A percentile compares a stretch with the other conserved stretches of the same genome.
These are phyloP conservation scores for Candida berthetii DNA, from an alignment of 805 yeast species.

Conservation along the genomic window DNA sequence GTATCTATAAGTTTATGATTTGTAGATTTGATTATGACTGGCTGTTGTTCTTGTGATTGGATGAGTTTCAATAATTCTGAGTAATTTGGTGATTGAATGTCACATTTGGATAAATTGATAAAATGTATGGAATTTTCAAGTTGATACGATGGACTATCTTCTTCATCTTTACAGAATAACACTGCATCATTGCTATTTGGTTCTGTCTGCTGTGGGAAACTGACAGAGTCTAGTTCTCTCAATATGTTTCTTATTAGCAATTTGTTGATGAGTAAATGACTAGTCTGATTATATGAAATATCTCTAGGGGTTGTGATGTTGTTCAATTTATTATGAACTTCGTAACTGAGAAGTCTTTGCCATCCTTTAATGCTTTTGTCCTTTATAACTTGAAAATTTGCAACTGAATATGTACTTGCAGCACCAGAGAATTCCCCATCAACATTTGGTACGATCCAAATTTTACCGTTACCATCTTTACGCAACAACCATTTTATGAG, in stretches of 20 bases:
- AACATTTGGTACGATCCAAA: slow-evolving; percentile 9
- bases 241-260: slow-evolving; percentile 6
- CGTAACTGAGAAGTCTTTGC: slow-evolving; percentile 9
- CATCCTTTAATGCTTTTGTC: slow-evolving; percentile 1
- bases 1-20: slow-evolving; percentile 4
- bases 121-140: not conserved
- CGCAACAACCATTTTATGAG: slow-evolving; percentile 22
- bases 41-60: not conserved
- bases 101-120: slow-evolving; percentile 1
- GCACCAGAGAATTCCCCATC: slow-evolving; percentile 2
- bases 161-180: not conserved
- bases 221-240: not conserved
- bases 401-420: slow-evolving; percentile 8
- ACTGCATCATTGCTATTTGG: not conserved
- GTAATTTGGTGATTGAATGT: not conserved
- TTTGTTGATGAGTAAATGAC: slow-evolving; percentile 6
- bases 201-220: not conserved
- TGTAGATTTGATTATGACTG: not conserved
- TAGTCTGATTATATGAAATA: slow-evolving; percentile 8
- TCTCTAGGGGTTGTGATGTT: slow-evolving; percentile 6
- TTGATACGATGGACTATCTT: not conserved
- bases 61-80: not conserved
- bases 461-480: slow-evolving; percentile 2
- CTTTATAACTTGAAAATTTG: slow-evolving; percentile 1
- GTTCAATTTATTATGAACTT: slow-evolving; percentile 5